Evolutionary conservation across 441 rosid genomes (phyloP).

Genomic region (Aleurites moluccanus): DNA sequence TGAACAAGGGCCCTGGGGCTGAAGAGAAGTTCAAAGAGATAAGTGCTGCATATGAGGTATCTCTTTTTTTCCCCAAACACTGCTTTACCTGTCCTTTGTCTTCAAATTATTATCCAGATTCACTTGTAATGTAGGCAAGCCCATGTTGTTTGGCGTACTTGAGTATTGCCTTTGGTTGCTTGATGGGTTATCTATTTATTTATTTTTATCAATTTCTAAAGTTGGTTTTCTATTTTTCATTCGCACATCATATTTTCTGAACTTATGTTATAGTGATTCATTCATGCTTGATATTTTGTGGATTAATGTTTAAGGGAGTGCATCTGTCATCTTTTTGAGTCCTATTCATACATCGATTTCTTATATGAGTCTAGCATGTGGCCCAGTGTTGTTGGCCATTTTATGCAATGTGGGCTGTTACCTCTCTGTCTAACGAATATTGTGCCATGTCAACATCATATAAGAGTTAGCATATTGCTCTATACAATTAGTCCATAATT

Average conservation of each 20-base stretch:
- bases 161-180: neutral
- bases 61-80: conserved; percentile 11
- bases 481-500: neutral
- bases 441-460: neutral
- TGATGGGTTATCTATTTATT: neutral
- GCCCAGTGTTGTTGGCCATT: neutral
- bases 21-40: conserved; percentile 95
- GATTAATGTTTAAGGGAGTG: neutral
- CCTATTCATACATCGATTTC: neutral
- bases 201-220: neutral
- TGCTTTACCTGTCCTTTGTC: conserved; percentile 5
- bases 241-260: neutral
- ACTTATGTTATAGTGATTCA: neutral
- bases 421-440: neutral
- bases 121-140: neutral
- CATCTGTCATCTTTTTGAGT: neutral
- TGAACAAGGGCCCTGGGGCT: conserved; percentile 75
- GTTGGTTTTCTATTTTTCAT: neutral
- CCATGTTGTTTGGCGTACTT: neutral
- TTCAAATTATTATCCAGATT: neutral
- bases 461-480: neutral
- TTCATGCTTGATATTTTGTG: neutral
- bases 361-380: neutral
- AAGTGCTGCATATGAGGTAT: conserved; percentile 96
- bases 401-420: neutral